Percentiles rank a stretch among this genome's conserved stretches.
Evolutionary conservation across 2,329 filamentous ascomycete genomes (phyloP).

Genomic region (Fusarium tupiense): DNA sequence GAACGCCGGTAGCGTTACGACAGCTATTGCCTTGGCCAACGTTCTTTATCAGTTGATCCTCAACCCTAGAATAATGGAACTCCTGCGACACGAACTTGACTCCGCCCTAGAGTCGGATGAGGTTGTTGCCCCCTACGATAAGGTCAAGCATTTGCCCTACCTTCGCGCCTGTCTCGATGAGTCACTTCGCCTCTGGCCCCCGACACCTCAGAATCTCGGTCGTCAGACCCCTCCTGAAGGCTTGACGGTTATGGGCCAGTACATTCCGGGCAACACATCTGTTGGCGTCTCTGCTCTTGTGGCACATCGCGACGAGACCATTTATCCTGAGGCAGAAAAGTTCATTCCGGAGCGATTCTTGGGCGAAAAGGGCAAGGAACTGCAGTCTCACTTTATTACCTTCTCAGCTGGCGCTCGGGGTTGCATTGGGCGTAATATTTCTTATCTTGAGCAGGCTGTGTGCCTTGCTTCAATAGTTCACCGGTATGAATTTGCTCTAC

Average conservation of each 20-base stretch:
- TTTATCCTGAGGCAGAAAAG: slow-evolving; percentile 52
- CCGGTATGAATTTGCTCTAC: slow-evolving; percentile 43
- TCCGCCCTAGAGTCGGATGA: slow-evolving; percentile 54
- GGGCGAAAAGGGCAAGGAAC: slow-evolving; percentile 46
- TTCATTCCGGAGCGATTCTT: slow-evolving; percentile 55
- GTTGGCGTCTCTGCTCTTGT: slow-evolving; percentile 51
- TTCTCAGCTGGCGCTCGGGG: slow-evolving; percentile 53
- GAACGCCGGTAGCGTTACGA: slow-evolving; percentile 62
- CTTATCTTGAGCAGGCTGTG: slow-evolving; percentile 57
- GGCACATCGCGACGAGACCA: slow-evolving; percentile 50
- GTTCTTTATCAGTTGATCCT: slow-evolving; percentile 62
- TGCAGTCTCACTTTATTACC: slow-evolving; percentile 51
- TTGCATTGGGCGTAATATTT: slow-evolving; percentile 54
- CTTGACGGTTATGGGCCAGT: slow-evolving; percentile 43
- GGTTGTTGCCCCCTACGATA: slow-evolving; percentile 58
- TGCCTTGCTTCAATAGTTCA: slow-evolving; percentile 54
- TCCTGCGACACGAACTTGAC: slow-evolving; percentile 57
- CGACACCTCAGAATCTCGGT: slow-evolving; percentile 41
- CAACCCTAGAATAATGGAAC: slow-evolving; percentile 50
- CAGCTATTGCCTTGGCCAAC: slow-evolving; percentile 60
- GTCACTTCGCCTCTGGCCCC: slow-evolving; percentile 47
- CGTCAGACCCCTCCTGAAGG: slow-evolving; percentile 44
- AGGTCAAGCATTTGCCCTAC: slow-evolving; percentile 61
- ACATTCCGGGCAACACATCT: slow-evolving; percentile 49
- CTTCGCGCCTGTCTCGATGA: slow-evolving; percentile 63